phyloP scores from a whole-genome alignment of 2,329 filamentous ascomycete genomes.

The Zymoseptoria brevis region DNA sequence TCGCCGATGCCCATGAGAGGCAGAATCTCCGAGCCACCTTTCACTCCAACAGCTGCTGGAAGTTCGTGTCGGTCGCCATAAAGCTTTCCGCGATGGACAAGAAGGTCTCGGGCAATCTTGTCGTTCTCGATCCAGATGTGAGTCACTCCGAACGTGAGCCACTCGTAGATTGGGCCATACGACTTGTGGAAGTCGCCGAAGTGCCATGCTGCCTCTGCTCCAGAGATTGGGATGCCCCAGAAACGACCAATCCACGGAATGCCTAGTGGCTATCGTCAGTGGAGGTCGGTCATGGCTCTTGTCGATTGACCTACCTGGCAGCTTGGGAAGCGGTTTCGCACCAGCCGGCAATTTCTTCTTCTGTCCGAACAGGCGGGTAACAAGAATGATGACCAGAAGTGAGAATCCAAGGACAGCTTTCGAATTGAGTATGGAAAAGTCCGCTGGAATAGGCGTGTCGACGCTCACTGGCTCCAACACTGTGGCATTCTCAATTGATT shows the following conservation, averaged over 20 bases:
- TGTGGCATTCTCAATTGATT: not conserved
- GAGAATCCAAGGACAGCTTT: not conserved
- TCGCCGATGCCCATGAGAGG: constrained; percentile 29
- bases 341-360: constrained; percentile 20
- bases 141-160: constrained; percentile 22
- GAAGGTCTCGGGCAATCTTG: constrained; percentile 30
- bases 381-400: not conserved
- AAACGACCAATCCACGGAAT: constrained; percentile 28
- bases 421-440: not conserved
- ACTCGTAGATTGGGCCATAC: constrained; percentile 30
- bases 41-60: constrained; percentile 27
- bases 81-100: constrained; percentile 26
- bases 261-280: constrained; percentile 11
- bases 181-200: constrained; percentile 30
- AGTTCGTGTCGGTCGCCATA: constrained; percentile 31
- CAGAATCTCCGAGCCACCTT: constrained; percentile 27
- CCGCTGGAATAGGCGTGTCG: not conserved
- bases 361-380: not conserved
- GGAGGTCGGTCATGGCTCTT: not conserved
- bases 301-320: constrained; percentile 13
- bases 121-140: constrained; percentile 32
- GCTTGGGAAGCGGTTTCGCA: constrained; percentile 21
- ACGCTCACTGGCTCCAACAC: not conserved
- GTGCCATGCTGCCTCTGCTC: constrained; percentile 29
- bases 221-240: constrained; percentile 28